Evolutionary conservation across 352 stramenopile species (phyloP), one percentile per base, ranked within the genome.

Genomic region (Globisporangium carolinianum): DNA sequence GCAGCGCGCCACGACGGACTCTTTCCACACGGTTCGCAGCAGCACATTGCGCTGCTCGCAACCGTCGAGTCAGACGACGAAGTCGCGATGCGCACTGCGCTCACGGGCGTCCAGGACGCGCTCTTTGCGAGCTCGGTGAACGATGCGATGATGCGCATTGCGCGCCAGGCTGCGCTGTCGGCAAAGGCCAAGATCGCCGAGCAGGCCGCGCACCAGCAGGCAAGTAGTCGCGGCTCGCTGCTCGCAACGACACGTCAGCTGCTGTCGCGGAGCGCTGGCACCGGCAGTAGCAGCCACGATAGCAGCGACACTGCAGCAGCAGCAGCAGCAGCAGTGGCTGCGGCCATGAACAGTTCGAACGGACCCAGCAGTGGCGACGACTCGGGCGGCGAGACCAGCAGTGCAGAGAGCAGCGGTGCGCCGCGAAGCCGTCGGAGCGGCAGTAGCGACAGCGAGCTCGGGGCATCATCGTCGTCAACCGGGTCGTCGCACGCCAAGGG

Each of bases 161-260:
- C 83, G 0, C 81, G 83, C 43, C 77, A 94, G 50, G 83, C 83
- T 32, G 83, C 83, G 7, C 57, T 94, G 45, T 91, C 81, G 0
- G 83, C 83, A 8, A 89, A 91, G 47, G 83, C 79, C 4, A 86
- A 85, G 52, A 94, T 94, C 68, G 83, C 83, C 6, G 79, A 94
- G 47, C 77, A 91, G 48, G 75, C 77, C 35, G 79, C 82, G 1
- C 82, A 89, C 35, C 81, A 91, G 53, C 79, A 90, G 47, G 72
- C 74, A 37, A 82, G 59, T 45, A 73, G 73, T 50, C 65, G 80
- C 66, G 72, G 74, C 8, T 91, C 81, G 6, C 67, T 89, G 41
- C 75, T 91, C 37, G 81, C 76, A 18, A 89, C 82, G 8, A 91
- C 82, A n/a, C 71, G 82, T 5, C 75, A 91, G 11, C 62, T 91